These are phyloP conservation scores for Lavandula angustifolia DNA, from an alignment of 257 asterid species.

Conservation along the genomic window DNA sequence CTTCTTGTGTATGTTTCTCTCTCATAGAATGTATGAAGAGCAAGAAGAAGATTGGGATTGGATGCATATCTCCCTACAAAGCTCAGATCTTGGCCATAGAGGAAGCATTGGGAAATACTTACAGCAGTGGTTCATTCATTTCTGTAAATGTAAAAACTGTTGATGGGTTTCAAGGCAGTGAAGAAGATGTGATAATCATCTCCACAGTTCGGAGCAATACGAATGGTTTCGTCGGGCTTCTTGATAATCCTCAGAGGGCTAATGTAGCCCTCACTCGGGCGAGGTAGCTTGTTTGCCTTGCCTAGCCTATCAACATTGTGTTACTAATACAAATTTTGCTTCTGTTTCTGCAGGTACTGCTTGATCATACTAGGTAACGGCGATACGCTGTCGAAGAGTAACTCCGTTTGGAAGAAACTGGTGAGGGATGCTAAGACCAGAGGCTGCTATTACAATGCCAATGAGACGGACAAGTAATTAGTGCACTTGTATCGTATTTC, in stretches of 20 bases:
- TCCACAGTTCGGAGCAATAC: slow-evolving; percentile 73
- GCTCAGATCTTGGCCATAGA: slow-evolving; percentile 72
- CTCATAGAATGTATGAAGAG: slow-evolving; percentile 44
- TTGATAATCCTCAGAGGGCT: slow-evolving; percentile 55
- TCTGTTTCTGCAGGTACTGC: slow-evolving; percentile 48
- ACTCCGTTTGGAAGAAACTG: slow-evolving; percentile 60
- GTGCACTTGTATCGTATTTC: too few relatives aligned
- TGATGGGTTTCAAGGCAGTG: slow-evolving; percentile 92
- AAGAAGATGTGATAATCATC: slow-evolving; percentile 71
- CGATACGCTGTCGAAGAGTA: slow-evolving; percentile 54
- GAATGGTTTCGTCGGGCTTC: slow-evolving; percentile 68
- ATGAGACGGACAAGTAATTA: slow-evolving; percentile 42
- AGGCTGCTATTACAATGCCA: slow-evolving; percentile 58
- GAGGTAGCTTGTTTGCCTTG: slow-evolving; percentile 45
- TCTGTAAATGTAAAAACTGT: slow-evolving; percentile 69
- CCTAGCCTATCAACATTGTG: too few relatives aligned
- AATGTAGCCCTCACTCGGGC: slow-evolving; percentile 82
- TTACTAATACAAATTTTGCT: too few relatives aligned
- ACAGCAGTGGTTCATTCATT: slow-evolving; percentile 57
- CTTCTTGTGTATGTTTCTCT: slow-evolving; percentile 2
- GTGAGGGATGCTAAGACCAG: slow-evolving; percentile 57
- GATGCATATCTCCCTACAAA: slow-evolving; percentile 82
- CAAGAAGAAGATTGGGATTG: slow-evolving; percentile 54
- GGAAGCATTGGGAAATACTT: slow-evolving; percentile 51
- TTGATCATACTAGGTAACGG: slow-evolving; percentile 74